Evolutionary conservation across 208 protist genomes (phyloP), one percentile per base, ranked within the genome.

Genomic region (Leishmania braziliensis): DNA sequence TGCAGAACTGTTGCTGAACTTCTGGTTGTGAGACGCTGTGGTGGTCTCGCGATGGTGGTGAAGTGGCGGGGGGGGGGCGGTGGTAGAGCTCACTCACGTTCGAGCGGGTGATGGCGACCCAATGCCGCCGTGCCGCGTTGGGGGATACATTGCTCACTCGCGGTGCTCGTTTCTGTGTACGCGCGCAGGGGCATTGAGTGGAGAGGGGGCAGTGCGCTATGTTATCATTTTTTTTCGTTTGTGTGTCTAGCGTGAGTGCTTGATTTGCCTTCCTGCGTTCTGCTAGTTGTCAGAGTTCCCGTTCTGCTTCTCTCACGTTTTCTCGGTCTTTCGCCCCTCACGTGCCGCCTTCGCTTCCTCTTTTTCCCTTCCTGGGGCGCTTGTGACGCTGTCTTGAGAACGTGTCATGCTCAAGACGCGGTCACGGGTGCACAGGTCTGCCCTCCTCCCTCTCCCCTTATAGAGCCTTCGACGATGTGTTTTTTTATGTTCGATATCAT

Each of bases 221-320:
- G 12, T 53, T 60, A 26, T 68, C 54, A 60, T 74, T 74, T 74
- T 78, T 36, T 29, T 66, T 69, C 60, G 14, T 66, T 63, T 5
- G 23, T 63, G 33, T 54, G 69, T 12, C 51, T 39, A 46, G 12
- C 51, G 33, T 62, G 46, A 20, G 12, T 4, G 60, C 43, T 73
- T 54, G 1, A 53, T 1, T 10, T 79, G 33, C n/a, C 43, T 16
- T 77, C 16, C 54, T 20, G 3, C 23, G 46, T 9, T 77, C 26
- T 3, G 39, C 3, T 77, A 51, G 14, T 26, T 16, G n/a, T 50
- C 20, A 66, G 4, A 60, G 23, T 33, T 78, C 23, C 36, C 9
- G 33, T 70, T 70, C 26, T 56, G 14, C 6, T 18, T 5, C n/a
- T 71, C 4, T 79, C 50, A 33, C 8, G n/a, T 46, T 33, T 68